These are phyloP conservation scores for Metschnikowia similis DNA, from an alignment of 805 yeast genomes.

Conservation along the genomic window DNA sequence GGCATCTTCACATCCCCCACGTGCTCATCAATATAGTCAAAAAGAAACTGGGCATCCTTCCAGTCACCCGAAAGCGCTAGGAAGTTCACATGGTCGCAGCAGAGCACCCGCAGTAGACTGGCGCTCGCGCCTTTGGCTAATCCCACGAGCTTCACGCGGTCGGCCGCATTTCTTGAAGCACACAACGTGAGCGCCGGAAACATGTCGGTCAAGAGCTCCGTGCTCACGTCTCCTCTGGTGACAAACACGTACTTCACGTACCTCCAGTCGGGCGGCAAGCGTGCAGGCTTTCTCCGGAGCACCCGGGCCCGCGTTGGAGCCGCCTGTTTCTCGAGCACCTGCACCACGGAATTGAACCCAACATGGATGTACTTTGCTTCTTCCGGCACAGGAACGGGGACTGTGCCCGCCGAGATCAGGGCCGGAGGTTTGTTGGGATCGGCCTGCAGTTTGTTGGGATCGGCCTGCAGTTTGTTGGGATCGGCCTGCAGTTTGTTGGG, in stretches of 20 bases:
- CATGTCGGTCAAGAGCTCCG: constrained; percentile 49
- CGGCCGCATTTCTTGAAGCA: constrained; percentile 29
- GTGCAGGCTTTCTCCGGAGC: constrained; percentile 7
- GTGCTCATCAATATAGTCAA: constrained; percentile 22
- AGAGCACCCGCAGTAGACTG: constrained; percentile 27
- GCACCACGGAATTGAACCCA: constrained; percentile 57
- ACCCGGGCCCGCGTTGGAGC: constrained; percentile 15
- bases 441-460: too few species aligned
- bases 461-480: too few species aligned
- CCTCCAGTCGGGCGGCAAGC: neutral
- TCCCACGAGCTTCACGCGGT: constrained; percentile 53
- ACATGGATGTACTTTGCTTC: constrained; percentile 24
- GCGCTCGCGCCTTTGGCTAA: constrained; percentile 46
- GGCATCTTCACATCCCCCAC: constrained; percentile 40
- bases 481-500: too few species aligned
- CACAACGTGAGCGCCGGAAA: constrained; percentile 54
- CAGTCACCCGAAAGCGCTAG: constrained; percentile 31
- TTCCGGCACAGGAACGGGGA: constrained; percentile 22
- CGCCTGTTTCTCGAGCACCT: constrained; percentile 44
- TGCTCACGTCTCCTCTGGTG: constrained; percentile 52
- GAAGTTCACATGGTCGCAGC: constrained; percentile 26
- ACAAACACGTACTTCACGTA: constrained; percentile 48
- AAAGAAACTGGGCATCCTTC: constrained; percentile 26
- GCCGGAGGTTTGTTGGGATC: too few species aligned
- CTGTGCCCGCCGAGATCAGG: too few species aligned